Conservation (phyloP, 176 grass and related monocot species). For the Avena eriantha region DNA sequence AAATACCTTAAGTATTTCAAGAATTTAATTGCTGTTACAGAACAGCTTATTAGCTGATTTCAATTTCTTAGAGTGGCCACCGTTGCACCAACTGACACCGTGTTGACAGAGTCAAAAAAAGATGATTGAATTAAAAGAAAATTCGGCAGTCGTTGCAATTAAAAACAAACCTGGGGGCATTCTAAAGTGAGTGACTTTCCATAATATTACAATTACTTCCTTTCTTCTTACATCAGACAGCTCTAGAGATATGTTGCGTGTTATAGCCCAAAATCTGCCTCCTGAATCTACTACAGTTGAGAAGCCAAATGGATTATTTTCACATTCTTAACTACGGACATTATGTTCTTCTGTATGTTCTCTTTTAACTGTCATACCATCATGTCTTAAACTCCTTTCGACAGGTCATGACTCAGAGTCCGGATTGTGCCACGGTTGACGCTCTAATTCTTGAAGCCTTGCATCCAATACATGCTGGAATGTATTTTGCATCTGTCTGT, state of each 20-base stretch:
- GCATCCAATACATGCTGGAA: slow-evolving; percentile 88
- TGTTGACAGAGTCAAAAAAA: slow-evolving; percentile 81
- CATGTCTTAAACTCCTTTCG: slow-evolving; percentile 45
- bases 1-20: background rate
- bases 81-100: slow-evolving; percentile 74
- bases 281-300: slow-evolving; percentile 86
- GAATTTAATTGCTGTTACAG: slow-evolving; percentile 5
- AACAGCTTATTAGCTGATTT: background rate
- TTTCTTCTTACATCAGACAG: slow-evolving; percentile 44
- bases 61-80: slow-evolving; percentile 67
- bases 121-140: slow-evolving; percentile 87
- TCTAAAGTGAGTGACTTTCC: slow-evolving; percentile 65
- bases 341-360: background rate
- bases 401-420: slow-evolving; percentile 96
- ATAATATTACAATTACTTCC: background rate
- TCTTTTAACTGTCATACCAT: background rate
- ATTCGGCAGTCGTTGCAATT: slow-evolving; percentile 76
- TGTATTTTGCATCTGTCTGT: slow-evolving; percentile 92
- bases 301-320: slow-evolving; percentile 35
- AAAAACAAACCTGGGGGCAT: slow-evolving; percentile 90
- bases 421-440: slow-evolving; percentile 86
- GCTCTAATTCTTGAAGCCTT: slow-evolving; percentile 89
- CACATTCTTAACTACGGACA: background rate
- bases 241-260: slow-evolving; percentile 86
- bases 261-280: slow-evolving; percentile 74